These are phyloP conservation scores for Entomortierella lignicola DNA, from an alignment of 192 early-diverging fungal species.

Conservation along the genomic window DNA sequence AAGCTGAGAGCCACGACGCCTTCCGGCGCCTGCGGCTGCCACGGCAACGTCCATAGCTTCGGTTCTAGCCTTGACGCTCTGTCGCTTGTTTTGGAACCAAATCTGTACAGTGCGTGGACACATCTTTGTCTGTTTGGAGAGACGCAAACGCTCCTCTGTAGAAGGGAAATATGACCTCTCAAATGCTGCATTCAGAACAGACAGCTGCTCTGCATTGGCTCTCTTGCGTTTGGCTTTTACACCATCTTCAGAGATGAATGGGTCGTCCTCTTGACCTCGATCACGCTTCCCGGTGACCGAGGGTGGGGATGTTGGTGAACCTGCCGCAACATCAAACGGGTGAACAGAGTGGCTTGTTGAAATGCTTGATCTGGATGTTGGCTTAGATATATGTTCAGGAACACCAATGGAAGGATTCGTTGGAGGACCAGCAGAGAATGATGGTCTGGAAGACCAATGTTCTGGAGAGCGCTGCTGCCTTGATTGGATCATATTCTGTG, in stretches of 20 bases:
- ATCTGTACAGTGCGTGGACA: slow-evolving; percentile 93
- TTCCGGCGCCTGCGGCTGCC: slow-evolving; percentile 9
- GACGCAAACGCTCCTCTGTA: slow-evolving; percentile 78
- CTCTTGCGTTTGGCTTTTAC: slow-evolving; percentile 83
- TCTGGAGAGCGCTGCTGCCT: slow-evolving; percentile 7
- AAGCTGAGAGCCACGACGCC: slow-evolving; percentile 20
- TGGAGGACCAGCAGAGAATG: background rate
- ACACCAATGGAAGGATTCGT: background rate
- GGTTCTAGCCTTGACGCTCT: slow-evolving; percentile 73
- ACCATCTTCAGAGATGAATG: slow-evolving; percentile 39
- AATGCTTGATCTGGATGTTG: background rate
- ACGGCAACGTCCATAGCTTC: slow-evolving; percentile 51
- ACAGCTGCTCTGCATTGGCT: slow-evolving; percentile 81
- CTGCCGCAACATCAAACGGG: slow-evolving; percentile 26
- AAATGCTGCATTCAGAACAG: slow-evolving; percentile 82
- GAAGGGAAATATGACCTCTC: slow-evolving; percentile 84
- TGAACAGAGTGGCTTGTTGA: slow-evolving; percentile 36
- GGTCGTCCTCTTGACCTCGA: slow-evolving; percentile 26
- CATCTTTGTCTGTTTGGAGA: slow-evolving; percentile 88
- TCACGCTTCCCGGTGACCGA: slow-evolving; percentile 12
- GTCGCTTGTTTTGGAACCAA: slow-evolving; percentile 98
- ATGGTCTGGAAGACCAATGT: background rate
- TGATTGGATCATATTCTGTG: background rate
- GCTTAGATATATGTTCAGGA: background rate
- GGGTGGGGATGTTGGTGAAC: background rate